Conservation (phyloP, 2,329 filamentous ascomycete species). For the Verticillium nubilum region DNA sequence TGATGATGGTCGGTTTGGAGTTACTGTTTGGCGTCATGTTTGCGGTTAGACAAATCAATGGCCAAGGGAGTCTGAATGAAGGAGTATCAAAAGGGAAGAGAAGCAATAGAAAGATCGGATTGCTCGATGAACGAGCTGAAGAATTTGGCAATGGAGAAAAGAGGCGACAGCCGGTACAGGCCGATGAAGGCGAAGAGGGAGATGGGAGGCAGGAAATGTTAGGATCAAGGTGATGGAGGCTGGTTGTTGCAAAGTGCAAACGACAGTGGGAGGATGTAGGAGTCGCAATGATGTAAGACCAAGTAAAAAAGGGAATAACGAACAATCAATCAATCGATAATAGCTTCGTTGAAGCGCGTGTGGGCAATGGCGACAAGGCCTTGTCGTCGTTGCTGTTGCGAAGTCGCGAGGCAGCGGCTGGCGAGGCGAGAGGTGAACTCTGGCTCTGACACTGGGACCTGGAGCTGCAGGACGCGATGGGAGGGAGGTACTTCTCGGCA, state of each 20-base stretch:
- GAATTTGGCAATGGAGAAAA: not conserved
- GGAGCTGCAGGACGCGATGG: not conserved
- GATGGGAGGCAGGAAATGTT: slow-evolving; percentile 1
- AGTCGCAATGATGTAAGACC: slow-evolving; percentile 10
- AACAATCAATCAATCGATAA: slow-evolving; percentile 11
- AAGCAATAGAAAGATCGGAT: slow-evolving; percentile 3
- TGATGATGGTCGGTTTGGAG: slow-evolving; percentile 13
- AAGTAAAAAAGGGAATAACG: slow-evolving; percentile 12
- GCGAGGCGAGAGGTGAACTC: not conserved
- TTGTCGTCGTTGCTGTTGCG: not conserved
- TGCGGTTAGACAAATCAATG: slow-evolving; percentile 51
- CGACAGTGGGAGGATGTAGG: slow-evolving; percentile 5
- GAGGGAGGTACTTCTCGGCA: not conserved
- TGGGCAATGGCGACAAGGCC: not conserved
- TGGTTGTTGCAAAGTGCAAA: slow-evolving; percentile 2
- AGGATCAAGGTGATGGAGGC: not conserved
- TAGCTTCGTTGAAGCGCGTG: not conserved
- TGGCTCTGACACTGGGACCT: not conserved
- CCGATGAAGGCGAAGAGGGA: slow-evolving; percentile 6
- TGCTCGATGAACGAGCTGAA: slow-evolving; percentile 7
- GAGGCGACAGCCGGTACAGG: not conserved
- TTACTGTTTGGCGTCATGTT: slow-evolving; percentile 47
- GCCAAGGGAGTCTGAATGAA: slow-evolving; percentile 21
- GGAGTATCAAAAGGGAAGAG: slow-evolving; percentile 9
- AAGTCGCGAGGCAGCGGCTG: not conserved